Evolutionary conservation across 148 eudicot genomes (phyloP).

Genomic region (Fagopyrum homotropicum): DNA sequence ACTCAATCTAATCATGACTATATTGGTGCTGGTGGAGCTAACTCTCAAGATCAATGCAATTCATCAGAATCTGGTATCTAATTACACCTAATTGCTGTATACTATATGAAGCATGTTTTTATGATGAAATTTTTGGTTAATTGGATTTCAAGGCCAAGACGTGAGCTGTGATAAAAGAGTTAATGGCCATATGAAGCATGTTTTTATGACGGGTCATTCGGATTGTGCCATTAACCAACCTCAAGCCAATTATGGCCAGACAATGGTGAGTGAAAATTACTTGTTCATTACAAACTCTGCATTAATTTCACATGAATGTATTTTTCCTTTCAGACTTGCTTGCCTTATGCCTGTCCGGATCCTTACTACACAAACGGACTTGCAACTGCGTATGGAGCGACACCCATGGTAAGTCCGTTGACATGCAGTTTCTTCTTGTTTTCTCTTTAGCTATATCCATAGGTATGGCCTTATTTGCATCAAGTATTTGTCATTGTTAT

Average conservation of each 20-base stretch:
- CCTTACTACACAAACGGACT: constrained; percentile 41
- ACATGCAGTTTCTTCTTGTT: neutral
- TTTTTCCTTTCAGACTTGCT: constrained; percentile 28
- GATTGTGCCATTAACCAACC: constrained; percentile 27
- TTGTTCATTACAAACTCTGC: neutral
- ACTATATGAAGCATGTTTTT: neutral
- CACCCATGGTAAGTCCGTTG: constrained; percentile 41
- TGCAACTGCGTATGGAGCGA: constrained; percentile 47
- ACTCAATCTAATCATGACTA: constrained; percentile 48
- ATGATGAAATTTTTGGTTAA: neutral
- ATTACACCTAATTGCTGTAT: neutral
- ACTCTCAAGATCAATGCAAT: constrained; percentile 62
- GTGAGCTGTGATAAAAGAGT: constrained; percentile 36
- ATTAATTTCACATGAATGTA: neutral
- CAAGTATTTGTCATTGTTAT: neutral
- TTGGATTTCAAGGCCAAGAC: constrained; percentile 36
- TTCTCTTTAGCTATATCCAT: neutral
- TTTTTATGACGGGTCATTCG: constrained; percentile 35
- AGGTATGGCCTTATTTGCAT: neutral
- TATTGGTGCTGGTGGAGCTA: constrained; percentile 27
- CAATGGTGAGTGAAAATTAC: constrained; percentile 33
- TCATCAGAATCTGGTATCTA: constrained; percentile 63
- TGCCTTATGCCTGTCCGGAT: constrained; percentile 50
- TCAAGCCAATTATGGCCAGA: constrained; percentile 39
- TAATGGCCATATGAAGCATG: constrained; percentile 41